These are phyloP conservation scores for Cinchona pubescens DNA, from an alignment of 257 asterid species.

Conservation along the genomic window DNA sequence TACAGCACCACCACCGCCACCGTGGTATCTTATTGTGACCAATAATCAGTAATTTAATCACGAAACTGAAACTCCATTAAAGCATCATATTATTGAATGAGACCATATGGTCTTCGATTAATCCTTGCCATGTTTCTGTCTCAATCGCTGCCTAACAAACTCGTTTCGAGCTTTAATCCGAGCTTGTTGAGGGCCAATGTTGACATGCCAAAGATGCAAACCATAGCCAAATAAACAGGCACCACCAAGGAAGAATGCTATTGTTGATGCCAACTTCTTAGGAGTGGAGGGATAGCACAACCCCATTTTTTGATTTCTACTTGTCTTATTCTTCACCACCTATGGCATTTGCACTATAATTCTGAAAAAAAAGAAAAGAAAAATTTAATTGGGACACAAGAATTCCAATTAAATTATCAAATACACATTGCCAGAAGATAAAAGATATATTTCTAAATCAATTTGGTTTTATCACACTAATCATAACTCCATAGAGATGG, in stretches of 20 bases:
- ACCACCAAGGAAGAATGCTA: constrained; percentile 45
- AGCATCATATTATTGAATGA: background rate
- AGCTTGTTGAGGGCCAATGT: constrained; percentile 80
- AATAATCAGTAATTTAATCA: background rate
- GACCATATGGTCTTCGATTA: background rate
- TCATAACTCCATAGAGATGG: too few species aligned
- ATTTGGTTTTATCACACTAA: background rate
- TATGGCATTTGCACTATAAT: background rate
- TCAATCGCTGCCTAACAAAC: constrained; percentile 53
- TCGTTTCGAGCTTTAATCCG: constrained; percentile 64
- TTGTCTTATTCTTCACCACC: background rate
- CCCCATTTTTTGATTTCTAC: constrained; percentile 35
- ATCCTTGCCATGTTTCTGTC: constrained; percentile 49
- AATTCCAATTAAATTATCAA: background rate
- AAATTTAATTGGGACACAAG: background rate
- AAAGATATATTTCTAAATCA: background rate
- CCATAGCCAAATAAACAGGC: constrained; percentile 54
- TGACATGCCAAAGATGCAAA: constrained; percentile 51
- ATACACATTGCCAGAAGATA: background rate
- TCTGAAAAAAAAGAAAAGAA: too few species aligned
- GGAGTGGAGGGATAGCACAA: constrained; percentile 44
- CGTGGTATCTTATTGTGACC: background rate
- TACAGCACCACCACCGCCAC: background rate
- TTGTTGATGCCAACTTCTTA: constrained; percentile 21
- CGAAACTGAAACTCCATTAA: background rate